Evolutionary conservation across 2,329 filamentous ascomycete genomes (phyloP).

Genomic region (Colletotrichum lupini): DNA sequence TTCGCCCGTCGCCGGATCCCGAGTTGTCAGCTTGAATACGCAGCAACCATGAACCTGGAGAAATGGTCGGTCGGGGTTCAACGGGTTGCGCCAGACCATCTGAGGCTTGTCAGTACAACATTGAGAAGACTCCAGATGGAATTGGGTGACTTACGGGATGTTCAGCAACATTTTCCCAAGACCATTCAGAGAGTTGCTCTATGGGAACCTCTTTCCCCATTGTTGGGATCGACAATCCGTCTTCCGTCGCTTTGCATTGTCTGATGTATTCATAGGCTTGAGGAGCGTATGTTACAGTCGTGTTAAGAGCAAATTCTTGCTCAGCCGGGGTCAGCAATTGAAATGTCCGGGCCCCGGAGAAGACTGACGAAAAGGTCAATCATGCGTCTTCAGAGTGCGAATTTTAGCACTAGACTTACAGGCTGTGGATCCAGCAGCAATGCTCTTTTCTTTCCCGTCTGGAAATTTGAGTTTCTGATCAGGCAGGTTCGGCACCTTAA

Average conservation of each 20-base stretch:
- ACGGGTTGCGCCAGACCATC: not conserved
- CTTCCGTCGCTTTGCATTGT: not conserved
- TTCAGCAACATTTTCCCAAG: not conserved
- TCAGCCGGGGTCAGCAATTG: not conserved
- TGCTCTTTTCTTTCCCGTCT: not conserved
- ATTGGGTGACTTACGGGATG: not conserved
- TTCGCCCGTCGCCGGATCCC: not conserved
- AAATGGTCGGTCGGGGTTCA: not conserved
- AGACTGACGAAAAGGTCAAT: not conserved
- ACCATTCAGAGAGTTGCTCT: not conserved
- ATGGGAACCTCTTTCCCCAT: not conserved
- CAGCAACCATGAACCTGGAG: not conserved
- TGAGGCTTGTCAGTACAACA: not conserved
- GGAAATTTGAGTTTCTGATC: not conserved
- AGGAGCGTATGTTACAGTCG: not conserved
- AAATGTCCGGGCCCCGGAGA: not conserved
- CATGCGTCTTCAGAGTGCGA: not conserved
- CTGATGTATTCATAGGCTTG: not conserved
- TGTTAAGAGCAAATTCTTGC: not conserved
- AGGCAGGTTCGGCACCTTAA: not conserved
- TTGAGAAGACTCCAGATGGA: not conserved
- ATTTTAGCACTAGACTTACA: not conserved
- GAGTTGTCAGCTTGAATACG: not conserved
- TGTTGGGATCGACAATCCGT: not conserved
- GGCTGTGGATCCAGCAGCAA: conserved; percentile 12